These are phyloP conservation scores for Seiridium cupressi DNA, from an alignment of 2,329 filamentous ascomycete genomes.

Conservation along the genomic window DNA sequence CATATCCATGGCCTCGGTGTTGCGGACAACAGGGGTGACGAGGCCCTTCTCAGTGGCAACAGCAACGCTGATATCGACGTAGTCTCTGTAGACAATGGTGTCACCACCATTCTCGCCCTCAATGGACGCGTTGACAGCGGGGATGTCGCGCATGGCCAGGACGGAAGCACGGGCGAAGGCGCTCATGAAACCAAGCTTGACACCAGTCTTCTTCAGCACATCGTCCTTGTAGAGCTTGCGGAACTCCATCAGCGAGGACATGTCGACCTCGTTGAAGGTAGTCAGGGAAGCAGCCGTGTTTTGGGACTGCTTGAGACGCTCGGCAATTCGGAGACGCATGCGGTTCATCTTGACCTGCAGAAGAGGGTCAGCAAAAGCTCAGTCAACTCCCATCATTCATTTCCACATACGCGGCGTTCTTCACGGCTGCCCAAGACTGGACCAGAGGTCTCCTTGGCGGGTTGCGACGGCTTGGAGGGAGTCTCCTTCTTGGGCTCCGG, in stretches of 20 bases:
- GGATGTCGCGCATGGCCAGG: slow-evolving; percentile 92
- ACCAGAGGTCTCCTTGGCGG: slow-evolving; percentile 38
- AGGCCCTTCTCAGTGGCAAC: slow-evolving; percentile 97
- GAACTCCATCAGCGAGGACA: slow-evolving; percentile 97
- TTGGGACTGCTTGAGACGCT: slow-evolving; percentile 98
- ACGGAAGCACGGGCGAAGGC: slow-evolving; percentile 90
- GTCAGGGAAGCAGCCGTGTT: slow-evolving; percentile 97
- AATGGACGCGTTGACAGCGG: slow-evolving; percentile 92
- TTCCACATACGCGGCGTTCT: slow-evolving; percentile 75
- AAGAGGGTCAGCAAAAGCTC: background rate
- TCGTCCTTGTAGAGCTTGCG: slow-evolving; percentile 97
- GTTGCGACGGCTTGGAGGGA: slow-evolving; percentile 29
- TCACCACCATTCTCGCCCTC: slow-evolving; percentile 93
- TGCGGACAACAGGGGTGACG: slow-evolving; percentile 93
- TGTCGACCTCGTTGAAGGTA: slow-evolving; percentile 99
- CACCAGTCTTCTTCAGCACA: slow-evolving; percentile 89
- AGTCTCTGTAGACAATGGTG: slow-evolving; percentile 97
- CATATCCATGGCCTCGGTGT: slow-evolving; percentile 85
- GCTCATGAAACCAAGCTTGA: slow-evolving; percentile 99
- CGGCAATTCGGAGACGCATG: slow-evolving; percentile 95
- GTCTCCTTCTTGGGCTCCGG: slow-evolving; percentile 39
- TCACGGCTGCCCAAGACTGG: slow-evolving; percentile 69
- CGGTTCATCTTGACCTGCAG: slow-evolving; percentile 97
- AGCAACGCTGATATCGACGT: slow-evolving; percentile 95
- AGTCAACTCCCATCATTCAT: background rate